phyloP scores from a whole-genome alignment of 768 basidiomycete genomes.

The Pulveroboletus sp. region DNA sequence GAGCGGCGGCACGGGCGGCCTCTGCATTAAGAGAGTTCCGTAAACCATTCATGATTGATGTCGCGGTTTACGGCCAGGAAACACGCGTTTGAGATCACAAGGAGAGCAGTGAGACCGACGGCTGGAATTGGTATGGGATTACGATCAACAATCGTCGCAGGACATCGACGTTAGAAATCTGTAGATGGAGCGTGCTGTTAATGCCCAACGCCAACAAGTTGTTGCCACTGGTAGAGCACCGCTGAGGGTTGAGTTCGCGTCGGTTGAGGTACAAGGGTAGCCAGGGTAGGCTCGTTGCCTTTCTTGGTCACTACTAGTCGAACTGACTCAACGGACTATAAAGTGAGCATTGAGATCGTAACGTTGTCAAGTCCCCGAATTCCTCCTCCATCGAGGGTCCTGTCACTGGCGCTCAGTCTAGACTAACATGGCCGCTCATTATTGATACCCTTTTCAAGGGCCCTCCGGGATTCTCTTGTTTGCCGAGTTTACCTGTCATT shows the following conservation, averaged over 20 bases:
- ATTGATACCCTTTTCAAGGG: too few species aligned
- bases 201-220: background rate
- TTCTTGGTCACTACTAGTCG: too few species aligned
- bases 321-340: too few species aligned
- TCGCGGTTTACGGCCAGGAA: slow-evolving; percentile 1
- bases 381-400: too few species aligned
- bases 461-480: too few species aligned
- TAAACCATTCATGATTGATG: slow-evolving; percentile 44
- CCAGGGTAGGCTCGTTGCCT: too few species aligned
- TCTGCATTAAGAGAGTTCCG: slow-evolving; percentile 57
- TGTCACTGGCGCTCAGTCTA: too few species aligned
- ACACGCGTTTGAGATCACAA: slow-evolving; percentile 12
- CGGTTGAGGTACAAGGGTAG: too few species aligned
- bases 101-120: slow-evolving; percentile 1
- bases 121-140: background rate
- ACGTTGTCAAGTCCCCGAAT: too few species aligned
- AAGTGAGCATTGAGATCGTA: too few species aligned
- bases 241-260: background rate
- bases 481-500: too few species aligned
- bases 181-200: slow-evolving; percentile 2
- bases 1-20: slow-evolving; percentile 79
- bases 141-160: background rate
- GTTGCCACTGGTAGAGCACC: background rate
- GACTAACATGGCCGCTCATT: too few species aligned
- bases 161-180: slow-evolving; percentile 3